phyloP scores from a whole-genome alignment of 2,329 filamentous ascomycete genomes.

The Ophiostoma quercus region DNA sequence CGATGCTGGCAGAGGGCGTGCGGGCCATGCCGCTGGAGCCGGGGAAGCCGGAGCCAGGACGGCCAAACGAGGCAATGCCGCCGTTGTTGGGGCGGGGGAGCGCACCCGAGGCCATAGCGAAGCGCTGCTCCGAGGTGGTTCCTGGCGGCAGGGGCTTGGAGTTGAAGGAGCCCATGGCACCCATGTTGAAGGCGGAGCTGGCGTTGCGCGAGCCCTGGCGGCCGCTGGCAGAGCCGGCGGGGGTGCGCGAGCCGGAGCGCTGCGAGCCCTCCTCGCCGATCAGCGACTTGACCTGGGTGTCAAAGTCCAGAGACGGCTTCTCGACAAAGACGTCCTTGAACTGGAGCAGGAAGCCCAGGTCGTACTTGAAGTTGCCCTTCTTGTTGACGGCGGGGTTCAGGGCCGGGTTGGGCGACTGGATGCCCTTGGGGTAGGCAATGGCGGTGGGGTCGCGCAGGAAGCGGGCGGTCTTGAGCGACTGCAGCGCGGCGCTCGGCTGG shows the following conservation, averaged over 20 bases:
- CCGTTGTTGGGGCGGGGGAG: conserved; percentile 41
- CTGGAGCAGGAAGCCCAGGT: conserved; percentile 89
- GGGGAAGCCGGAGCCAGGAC: conserved; percentile 56
- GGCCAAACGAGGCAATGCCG: conserved; percentile 42
- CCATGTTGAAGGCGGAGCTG: conserved; percentile 28
- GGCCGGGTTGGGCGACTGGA: conserved; percentile 86
- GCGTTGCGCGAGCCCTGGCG: conserved; percentile 42
- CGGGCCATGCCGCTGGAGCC: conserved; percentile 60
- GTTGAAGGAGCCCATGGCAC: conserved; percentile 65
- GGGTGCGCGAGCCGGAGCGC: conserved; percentile 58
- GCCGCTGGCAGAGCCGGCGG: conserved; percentile 39
- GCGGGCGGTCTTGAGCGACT: conserved; percentile 84
- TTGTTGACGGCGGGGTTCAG: conserved; percentile 74
- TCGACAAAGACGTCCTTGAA: conserved; percentile 96
- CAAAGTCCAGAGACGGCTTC: conserved; percentile 91
- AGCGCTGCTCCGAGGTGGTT: conserved; percentile 73
- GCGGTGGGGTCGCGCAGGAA: conserved; percentile 76
- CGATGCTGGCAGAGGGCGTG: conserved; percentile 52
- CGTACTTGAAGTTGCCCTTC: conserved; percentile 86
- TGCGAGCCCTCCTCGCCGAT: conserved; percentile 67
- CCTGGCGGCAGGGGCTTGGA: conserved; percentile 63
- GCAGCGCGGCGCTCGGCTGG: conserved; percentile 89
- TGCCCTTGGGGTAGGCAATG: conserved; percentile 70
- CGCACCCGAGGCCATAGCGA: conserved; percentile 56
- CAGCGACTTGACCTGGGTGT: conserved; percentile 77